Conservation (phyloP, 2,329 filamentous ascomycete species). For the Aspergillus pseudoterreus region DNA sequence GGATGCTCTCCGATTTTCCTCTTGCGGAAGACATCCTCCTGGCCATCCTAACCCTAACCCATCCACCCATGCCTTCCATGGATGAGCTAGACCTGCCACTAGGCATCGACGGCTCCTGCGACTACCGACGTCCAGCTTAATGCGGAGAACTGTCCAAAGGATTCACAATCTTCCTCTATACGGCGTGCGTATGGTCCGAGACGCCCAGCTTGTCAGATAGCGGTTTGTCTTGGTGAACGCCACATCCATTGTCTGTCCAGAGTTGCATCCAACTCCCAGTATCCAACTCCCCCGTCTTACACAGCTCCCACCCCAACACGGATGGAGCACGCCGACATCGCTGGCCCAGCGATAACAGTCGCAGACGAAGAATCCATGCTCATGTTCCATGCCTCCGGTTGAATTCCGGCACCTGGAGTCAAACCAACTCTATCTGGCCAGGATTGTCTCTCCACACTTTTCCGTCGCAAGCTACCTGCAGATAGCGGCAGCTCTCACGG, state of each 20-base stretch:
- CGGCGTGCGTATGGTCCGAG: too few relatives aligned
- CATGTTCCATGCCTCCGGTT: neutral
- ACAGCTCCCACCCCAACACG: too few relatives aligned
- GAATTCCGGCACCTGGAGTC: neutral
- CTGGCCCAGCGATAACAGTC: too few relatives aligned
- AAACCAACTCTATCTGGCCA: conserved; percentile 13
- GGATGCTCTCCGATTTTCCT: neutral
- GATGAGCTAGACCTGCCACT: neutral
- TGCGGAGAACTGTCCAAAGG: neutral
- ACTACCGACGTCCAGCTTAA: neutral
- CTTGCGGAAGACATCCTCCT: too few relatives aligned
- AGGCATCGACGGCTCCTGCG: neutral
- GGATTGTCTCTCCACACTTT: conserved; percentile 1
- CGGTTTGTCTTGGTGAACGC: neutral
- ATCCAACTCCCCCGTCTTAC: too few relatives aligned
- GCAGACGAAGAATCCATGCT: too few relatives aligned
- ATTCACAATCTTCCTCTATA: neutral
- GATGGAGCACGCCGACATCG: too few relatives aligned
- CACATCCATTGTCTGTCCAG: too few relatives aligned
- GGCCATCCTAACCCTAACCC: too few relatives aligned
- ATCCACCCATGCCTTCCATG: neutral
- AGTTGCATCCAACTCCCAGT: too few relatives aligned
- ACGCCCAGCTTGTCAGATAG: neutral
- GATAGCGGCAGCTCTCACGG: conserved; percentile 2
- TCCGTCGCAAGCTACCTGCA: neutral